Evolutionary conservation across 2,329 filamentous ascomycete species (phyloP).

Genomic region (Scedosporium aurantiacum): DNA sequence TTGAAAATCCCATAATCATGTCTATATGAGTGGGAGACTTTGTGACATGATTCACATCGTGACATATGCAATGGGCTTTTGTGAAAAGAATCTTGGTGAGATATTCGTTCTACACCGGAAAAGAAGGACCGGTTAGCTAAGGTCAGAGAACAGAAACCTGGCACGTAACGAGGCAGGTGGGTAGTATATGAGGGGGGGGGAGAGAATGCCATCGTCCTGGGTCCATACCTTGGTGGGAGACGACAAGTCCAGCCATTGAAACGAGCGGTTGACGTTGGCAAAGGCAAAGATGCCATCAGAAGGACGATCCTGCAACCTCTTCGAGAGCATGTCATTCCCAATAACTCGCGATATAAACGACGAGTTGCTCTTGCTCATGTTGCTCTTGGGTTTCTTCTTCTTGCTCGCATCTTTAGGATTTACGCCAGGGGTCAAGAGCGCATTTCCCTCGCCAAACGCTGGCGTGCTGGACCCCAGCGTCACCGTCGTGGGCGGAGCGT

Average conservation of each 20-base stretch:
- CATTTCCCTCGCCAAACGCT: constrained; percentile 79
- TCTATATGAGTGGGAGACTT: constrained; percentile 75
- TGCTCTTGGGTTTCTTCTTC: constrained; percentile 90
- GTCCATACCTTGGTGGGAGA: constrained; percentile 52
- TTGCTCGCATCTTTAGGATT: constrained; percentile 65
- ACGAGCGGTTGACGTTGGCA: constrained; percentile 88
- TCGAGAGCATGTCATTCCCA: constrained; percentile 68
- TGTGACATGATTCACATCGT: constrained; percentile 79
- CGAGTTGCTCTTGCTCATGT: constrained; percentile 96
- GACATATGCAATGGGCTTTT: constrained; percentile 87
- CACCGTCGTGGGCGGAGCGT: constrained; percentile 28
- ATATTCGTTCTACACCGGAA: constrained; percentile 57
- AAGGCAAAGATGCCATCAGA: constrained; percentile 78
- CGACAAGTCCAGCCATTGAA: constrained; percentile 90
- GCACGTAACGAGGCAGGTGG: not conserved
- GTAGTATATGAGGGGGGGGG: not conserved
- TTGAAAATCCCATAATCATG: constrained; percentile 90
- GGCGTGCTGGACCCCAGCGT: constrained; percentile 39
- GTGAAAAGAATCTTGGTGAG: constrained; percentile 95
- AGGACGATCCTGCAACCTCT: constrained; percentile 68
- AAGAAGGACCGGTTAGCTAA: not conserved
- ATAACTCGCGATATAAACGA: constrained; percentile 97
- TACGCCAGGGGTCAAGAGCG: constrained; percentile 50
- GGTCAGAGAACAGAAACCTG: not conserved
- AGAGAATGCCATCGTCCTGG: too few relatives aligned